These are phyloP conservation scores for Dissophora globulifera DNA, from an alignment of 192 early-diverging fungal species.

Conservation along the genomic window DNA sequence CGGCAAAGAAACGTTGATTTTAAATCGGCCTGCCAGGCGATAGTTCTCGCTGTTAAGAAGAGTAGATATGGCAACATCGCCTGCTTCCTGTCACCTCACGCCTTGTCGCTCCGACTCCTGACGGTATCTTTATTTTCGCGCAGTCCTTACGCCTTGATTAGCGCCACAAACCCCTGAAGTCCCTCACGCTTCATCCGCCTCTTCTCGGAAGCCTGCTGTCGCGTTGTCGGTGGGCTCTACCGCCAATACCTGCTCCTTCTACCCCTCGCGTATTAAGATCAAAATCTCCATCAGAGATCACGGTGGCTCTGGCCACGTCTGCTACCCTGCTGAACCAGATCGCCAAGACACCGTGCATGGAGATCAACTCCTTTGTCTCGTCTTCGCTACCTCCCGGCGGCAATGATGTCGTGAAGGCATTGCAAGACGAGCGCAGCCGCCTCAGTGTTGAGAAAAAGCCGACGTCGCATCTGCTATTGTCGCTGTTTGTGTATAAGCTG, in stretches of 20 bases:
- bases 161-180: constrained; percentile 9
- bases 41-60: no score
- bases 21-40: no score
- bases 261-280: no score
- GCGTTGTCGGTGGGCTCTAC: neutral
- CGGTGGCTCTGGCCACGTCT: constrained; percentile 24
- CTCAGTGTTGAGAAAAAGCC: constrained; percentile 61
- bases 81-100: no score
- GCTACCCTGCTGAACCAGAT: constrained; percentile 19
- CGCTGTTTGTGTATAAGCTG: constrained; percentile 73
- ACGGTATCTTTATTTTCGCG: no score
- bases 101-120: no score
- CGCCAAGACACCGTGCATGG: constrained; percentile 25
- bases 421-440: constrained; percentile 51
- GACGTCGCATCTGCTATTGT: constrained; percentile 66
- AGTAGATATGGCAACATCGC: no score
- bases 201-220: neutral
- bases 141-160: no score
- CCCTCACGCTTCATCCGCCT: constrained; percentile 14
- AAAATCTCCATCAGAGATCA: constrained; percentile 24
- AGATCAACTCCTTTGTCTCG: constrained; percentile 9
- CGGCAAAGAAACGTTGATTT: no score
- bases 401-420: constrained; percentile 26
- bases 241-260: constrained; percentile 2
- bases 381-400: no score